Evolutionary conservation across 257 asterid genomes (phyloP), one percentile per base, ranked within the genome.

Genomic region (Nicotiana obtusifolia): DNA sequence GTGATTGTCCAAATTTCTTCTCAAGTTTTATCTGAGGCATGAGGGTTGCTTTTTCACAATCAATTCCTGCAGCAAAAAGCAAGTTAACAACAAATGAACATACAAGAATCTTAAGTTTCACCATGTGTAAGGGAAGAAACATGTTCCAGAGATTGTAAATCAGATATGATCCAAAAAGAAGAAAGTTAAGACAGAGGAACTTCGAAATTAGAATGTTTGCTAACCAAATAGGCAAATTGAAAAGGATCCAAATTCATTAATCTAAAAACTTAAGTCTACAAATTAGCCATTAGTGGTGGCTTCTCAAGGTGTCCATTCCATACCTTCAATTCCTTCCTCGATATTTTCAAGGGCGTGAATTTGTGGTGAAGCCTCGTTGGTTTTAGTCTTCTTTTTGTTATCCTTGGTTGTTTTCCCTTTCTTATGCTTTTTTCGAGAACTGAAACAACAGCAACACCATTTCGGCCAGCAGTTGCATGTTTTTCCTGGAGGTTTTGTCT

Each of bases 281-380:
- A 44, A 71, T 44, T 71, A 44, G n/a, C 35, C 78, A 37, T 44
- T 7, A 49, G 79, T 59, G 59, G 62, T 24, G 62, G 62, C 62
- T 49, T 26, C 59, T 71, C 22, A 22, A 69, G n/a, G 59, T 71
- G 49, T 19, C 56, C 77, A 76, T 60, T 80, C 81, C 89, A 83
- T 79, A 95, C 98, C 99, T 90, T 93, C 97, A 28, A 92, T 88
- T 81, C 98, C 98, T 90, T 93, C 98, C 86, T 95, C 98, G 26
- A 95, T 91, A 85, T 95, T 95, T 87, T 95, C 99, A 79, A 95
- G 99, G 83, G 99, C 99, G 81, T 95, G 97, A 86, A 93, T 92
- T 88, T 95, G 99, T 14, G 97, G 90, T 8, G 94, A 91, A 84
- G 93, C 85, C 81, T 92, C 93, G 82, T 84, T 89, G 85, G 86